Base-by-base conservation (phyloP, 208 protist species). In the Kentomonas sorsogonicus region DNA sequence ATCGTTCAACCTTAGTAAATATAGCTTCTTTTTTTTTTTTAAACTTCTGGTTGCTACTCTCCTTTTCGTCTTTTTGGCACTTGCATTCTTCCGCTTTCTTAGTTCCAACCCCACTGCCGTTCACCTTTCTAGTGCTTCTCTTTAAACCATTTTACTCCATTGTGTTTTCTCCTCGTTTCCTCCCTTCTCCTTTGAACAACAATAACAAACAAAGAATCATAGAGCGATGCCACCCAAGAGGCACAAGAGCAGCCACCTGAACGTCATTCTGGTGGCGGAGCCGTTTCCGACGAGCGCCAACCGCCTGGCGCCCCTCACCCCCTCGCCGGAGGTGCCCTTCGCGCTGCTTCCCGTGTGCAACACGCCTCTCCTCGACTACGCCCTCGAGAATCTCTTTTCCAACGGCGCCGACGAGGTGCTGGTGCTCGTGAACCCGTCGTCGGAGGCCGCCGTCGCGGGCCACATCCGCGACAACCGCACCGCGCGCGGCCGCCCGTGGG, bases 281-380 rank as follows among this genome's bases (percentile, higher is more conserved):
- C 72, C 77, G 3, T 69, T 92, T 36, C 36, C 44, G 1, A 30
- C 27, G 23, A 11, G 30, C 27, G 18, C 36, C 22, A 7, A 31
- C 39, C 18, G 18, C 40, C 71, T 93, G 6, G 80, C 59, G 27
- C 87, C 83, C 56, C 55, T 91, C n/a, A 59, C 74, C 23, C 86
- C 82, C 15, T 77, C 76, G 5, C 31, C 63, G 16, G 43, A 63
- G 9, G 53, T 89, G 3, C 88, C 88, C 7, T 86, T 79, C 25
- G 82, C 88, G 30, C 66, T 94, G n/a, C 66, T 94, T 50, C 83
- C 81, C 2, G 60, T 94, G 7, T 90, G 84, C 72, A 91, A 94
- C 63, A 91, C 84, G 20, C 81, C 84, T 0, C 39, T 94, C 25
- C 90, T 94, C 60, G 82, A 94, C 61, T 94, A 94, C 65, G 65